Evolutionary conservation across 345 rosid genomes (phyloP), one percentile per base, ranked within the genome.

Genomic region (Toxicodendron radicans): DNA sequence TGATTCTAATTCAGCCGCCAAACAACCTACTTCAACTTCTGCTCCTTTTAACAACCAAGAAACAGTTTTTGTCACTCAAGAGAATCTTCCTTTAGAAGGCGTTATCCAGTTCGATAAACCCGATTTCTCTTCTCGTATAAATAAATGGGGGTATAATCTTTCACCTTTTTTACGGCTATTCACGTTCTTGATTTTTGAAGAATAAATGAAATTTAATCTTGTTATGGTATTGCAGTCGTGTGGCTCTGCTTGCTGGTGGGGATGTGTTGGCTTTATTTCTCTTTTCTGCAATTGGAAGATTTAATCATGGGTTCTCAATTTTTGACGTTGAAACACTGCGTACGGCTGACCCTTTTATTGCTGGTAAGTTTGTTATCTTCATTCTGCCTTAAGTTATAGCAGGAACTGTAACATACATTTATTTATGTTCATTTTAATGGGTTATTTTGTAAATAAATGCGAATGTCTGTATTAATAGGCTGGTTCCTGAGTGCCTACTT

Each of bases 401-500:
- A 53, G 30, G 6, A 10, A 32, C 9, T 6, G 0, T 7, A 7
- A 38, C 43, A 38, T 38, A 27, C 30, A 27, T 27, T 27, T 27
- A 38, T 38, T 7, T 38, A n/a, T 9, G 24, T 35, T 14, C 20
- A 35, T 13, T 69, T 5, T 53, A 38, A 32, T 53, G 48, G 58
- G 24, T 52, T 70, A 41, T 9, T 38, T 69, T 27, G 46, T 21
- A 10, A 27, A 5, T 7, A 11, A 10, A 63, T 35, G 13, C 16
- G 67, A 62, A 66, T 69, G 64, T 63, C 60, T 48, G 52, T 9
- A 10, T 76, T 67, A 46, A 71, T 70, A 92, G 98, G 99, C 71
- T 95, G 98, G 99, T 91, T 91, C 78, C 78, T 95, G 75, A 86
- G 97, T 77, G 98, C 98, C 35, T 92, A 92, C 83, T 92, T 95